These are phyloP conservation scores for Lasiodiplodia citricola DNA, from an alignment of 2,329 filamentous ascomycete species.

Conservation along the genomic window DNA sequence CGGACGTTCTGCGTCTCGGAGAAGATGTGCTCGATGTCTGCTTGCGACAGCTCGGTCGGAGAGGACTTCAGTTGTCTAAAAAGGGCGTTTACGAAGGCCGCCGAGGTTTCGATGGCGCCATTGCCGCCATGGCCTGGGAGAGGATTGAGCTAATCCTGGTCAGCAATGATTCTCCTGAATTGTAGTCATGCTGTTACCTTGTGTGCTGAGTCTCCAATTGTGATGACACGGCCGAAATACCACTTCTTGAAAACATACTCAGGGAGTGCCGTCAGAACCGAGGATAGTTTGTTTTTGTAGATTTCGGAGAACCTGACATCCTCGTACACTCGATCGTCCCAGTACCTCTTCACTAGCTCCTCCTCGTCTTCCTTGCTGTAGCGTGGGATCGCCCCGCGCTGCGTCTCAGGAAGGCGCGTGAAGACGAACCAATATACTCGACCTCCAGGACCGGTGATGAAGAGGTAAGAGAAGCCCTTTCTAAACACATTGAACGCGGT, in stretches of 20 bases:
- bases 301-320: constrained; percentile 42
- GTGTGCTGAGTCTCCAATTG: constrained; percentile 50
- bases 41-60: not conserved
- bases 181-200: constrained; percentile 37
- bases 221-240: constrained; percentile 46
- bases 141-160: constrained; percentile 26
- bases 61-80: not conserved
- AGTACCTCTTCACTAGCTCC: constrained; percentile 33
- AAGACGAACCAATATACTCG: constrained; percentile 35
- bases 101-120: constrained; percentile 32
- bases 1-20: not conserved
- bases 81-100: constrained; percentile 35
- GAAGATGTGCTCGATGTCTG: not conserved
- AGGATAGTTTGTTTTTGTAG: constrained; percentile 34
- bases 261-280: constrained; percentile 37
- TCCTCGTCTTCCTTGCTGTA: constrained; percentile 42
- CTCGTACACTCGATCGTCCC: constrained; percentile 35
- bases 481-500: not conserved
- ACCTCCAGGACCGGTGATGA: constrained; percentile 29
- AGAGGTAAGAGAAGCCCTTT: constrained; percentile 29
- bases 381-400: constrained; percentile 34
- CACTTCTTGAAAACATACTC: constrained; percentile 48
- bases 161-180: no score
- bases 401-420: constrained; percentile 35
- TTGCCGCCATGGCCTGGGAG: constrained; percentile 32